A percentile compares a stretch with the other conserved stretches of the same genome.
phyloP scores from a whole-genome alignment of 768 basidiomycete species.

The Russula vinacea region DNA sequence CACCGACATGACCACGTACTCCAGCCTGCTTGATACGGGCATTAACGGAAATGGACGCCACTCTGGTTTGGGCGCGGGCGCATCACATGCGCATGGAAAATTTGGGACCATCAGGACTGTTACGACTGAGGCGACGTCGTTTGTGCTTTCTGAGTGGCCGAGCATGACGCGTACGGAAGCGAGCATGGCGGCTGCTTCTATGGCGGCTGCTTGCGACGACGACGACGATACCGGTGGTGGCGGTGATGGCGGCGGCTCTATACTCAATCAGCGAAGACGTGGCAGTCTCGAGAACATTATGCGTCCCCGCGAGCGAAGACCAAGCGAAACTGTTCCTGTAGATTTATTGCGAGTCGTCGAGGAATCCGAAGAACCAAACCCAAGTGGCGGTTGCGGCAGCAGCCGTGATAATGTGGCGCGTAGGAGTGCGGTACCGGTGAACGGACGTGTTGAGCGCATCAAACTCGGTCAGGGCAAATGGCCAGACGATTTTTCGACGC shows the following conservation, averaged over 20 bases:
- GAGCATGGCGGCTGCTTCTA: conserved; percentile 41
- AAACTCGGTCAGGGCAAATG: conserved; percentile 75
- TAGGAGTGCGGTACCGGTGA: conserved; percentile 35
- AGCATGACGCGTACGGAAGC: conserved; percentile 67
- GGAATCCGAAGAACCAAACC: conserved; percentile 51
- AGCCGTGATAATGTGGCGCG: conserved; percentile 22
- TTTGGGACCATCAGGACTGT: conserved; percentile 80
- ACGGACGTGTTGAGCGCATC: conserved; percentile 42
- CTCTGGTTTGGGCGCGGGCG: conserved; percentile 4
- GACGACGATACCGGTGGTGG: conserved; percentile 37
- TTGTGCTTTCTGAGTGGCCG: conserved; percentile 51
- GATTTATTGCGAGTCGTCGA: conserved; percentile 70
- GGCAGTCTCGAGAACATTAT: conserved; percentile 31
- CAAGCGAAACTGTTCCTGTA: conserved; percentile 57
- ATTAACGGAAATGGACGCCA: conserved; percentile 37
- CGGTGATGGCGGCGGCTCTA: neutral
- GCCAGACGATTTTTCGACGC: conserved; percentile 78
- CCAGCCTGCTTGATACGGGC: conserved; percentile 55
- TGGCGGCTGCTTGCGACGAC: conserved; percentile 48
- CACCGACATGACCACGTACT: conserved; percentile 55
- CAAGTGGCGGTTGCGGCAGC: conserved; percentile 13
- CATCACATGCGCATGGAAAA: conserved; percentile 44
- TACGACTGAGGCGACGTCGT: conserved; percentile 75
- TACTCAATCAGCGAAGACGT: conserved; percentile 20
- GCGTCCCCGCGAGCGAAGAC: conserved; percentile 51